Evolutionary conservation across 805 yeast species (phyloP), one percentile per base, ranked within the genome.

Genomic region (Barnettozyma siamensis): DNA sequence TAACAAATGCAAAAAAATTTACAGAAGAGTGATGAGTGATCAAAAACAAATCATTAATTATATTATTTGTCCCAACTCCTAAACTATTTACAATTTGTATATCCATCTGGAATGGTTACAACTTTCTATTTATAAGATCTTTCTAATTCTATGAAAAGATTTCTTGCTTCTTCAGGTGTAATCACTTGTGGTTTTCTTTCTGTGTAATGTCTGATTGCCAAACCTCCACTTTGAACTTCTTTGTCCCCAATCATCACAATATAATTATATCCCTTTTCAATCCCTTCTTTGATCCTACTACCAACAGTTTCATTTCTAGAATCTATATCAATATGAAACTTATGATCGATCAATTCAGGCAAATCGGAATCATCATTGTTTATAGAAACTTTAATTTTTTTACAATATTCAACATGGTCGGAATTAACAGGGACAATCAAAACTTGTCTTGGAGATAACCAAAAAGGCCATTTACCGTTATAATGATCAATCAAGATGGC

Each of bases 391-490:
- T 70, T 72, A 2, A 85, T 58, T 2, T 61, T 42, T n/a, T 67
- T 49, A 3, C 94, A 84, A 40, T 73, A 73, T 9, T 64, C 72
- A 8, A 62, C 58, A 54, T 84, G 89, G 9, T 71, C 64, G 1
- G 78, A 78, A 43, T 81, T 78, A 4, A 88, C 79, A 1, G 99
- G 97, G 6, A 93, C 70, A 2, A 93, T 70, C 31, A 84, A 70
- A 0, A 91, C 93, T 59, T 93, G 99, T 47, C 94, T 72, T 7
- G 98, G 97, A 48, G 83, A 87, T 33, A 93, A 58, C 99, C 99
- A 93, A 59, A 93, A 88, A 9, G 99, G 99, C 98, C 98, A 93
- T 51, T 82, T 81, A 0, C 98, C 99, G 42, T 77, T 76, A 59
- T 80, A 87, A 49, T 89, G 94, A 59, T 93, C 98, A 39, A 93